A percentile compares a stretch with the other conserved stretches of the same genome.
These are phyloP conservation scores for Saturnispora hagleri DNA, from an alignment of 805 yeast genomes.

Conservation along the genomic window DNA sequence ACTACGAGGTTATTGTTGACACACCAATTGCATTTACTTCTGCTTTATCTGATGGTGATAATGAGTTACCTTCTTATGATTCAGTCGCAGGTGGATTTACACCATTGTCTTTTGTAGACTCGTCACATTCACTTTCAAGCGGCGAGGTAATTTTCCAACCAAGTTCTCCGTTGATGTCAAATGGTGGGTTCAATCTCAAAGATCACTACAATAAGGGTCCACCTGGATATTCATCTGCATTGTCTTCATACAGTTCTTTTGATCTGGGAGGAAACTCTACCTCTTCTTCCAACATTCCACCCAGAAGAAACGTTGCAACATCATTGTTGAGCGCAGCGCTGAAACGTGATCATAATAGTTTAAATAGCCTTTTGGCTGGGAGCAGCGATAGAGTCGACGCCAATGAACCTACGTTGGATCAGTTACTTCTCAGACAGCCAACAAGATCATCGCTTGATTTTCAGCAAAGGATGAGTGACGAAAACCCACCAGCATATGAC, in stretches of 20 bases:
- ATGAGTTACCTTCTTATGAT: constrained; percentile 34
- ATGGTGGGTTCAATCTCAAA: not conserved
- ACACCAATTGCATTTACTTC: constrained; percentile 58
- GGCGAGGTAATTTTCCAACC: constrained; percentile 38
- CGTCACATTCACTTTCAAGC: not conserved
- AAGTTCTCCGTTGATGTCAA: constrained; percentile 34
- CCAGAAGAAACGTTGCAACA: not conserved
- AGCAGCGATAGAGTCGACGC: not conserved
- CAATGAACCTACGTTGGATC: not conserved
- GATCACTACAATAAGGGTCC: not conserved
- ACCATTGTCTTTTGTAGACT: constrained; percentile 8
- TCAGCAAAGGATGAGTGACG: constrained; percentile 9
- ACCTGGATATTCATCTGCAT: not conserved
- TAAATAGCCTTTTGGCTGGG: constrained; percentile 2
- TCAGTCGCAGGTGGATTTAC: constrained; percentile 20
- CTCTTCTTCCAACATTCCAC: not conserved
- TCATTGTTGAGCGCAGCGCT: constrained; percentile 1
- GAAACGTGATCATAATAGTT: not conserved
- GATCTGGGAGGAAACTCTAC: not conserved
- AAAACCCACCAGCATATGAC: constrained; percentile 22
- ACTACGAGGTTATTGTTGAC: constrained; percentile 73
- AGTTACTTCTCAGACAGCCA: constrained; percentile 14
- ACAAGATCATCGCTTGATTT: constrained; percentile 21
- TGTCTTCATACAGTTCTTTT: not conserved
- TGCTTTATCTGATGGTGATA: constrained; percentile 26